Conservation (phyloP, 345 rosid genomes). For the Corymbia maculata region DNA sequence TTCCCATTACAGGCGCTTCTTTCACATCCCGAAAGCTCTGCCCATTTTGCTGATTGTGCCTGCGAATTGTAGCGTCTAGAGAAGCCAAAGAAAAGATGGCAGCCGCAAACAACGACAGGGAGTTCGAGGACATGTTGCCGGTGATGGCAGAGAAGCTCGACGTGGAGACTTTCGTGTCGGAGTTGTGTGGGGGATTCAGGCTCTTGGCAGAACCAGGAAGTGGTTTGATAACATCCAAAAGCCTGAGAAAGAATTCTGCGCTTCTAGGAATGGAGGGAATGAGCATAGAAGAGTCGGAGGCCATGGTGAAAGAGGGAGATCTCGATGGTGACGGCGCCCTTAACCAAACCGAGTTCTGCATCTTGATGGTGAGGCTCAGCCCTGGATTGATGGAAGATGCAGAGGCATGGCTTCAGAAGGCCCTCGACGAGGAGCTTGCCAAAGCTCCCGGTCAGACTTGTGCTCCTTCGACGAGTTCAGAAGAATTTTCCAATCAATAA, state of each 20-base stretch:
- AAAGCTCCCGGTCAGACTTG: slow-evolving; percentile 1
- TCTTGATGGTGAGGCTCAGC: slow-evolving; percentile 86
- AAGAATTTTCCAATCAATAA: neutral
- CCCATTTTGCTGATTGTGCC: neutral
- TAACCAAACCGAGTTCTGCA: slow-evolving; percentile 67
- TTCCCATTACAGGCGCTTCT: neutral
- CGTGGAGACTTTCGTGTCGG: slow-evolving; percentile 63
- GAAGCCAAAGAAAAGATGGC: neutral
- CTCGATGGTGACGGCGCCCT: slow-evolving; percentile 79
- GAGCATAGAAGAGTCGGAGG: slow-evolving; percentile 58
- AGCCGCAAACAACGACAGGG: neutral
- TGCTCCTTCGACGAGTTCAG: neutral
- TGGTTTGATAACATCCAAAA: slow-evolving; percentile 59
- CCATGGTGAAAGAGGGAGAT: slow-evolving; percentile 81
- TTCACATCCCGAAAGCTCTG: neutral
- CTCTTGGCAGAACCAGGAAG: slow-evolving; percentile 53
- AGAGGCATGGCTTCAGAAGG: slow-evolving; percentile 65
- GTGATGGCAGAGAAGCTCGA: slow-evolving; percentile 91
- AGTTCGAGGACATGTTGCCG: slow-evolving; percentile 64
- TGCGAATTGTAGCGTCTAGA: neutral
- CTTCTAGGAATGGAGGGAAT: slow-evolving; percentile 72
- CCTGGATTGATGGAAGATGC: slow-evolving; percentile 86
- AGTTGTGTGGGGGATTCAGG: slow-evolving; percentile 73
- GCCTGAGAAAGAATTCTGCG: slow-evolving; percentile 55
- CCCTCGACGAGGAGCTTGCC: slow-evolving; percentile 40